These are phyloP conservation scores for Wickerhamomyces pijperi DNA, from an alignment of 805 yeast genomes.

Conservation along the genomic window DNA sequence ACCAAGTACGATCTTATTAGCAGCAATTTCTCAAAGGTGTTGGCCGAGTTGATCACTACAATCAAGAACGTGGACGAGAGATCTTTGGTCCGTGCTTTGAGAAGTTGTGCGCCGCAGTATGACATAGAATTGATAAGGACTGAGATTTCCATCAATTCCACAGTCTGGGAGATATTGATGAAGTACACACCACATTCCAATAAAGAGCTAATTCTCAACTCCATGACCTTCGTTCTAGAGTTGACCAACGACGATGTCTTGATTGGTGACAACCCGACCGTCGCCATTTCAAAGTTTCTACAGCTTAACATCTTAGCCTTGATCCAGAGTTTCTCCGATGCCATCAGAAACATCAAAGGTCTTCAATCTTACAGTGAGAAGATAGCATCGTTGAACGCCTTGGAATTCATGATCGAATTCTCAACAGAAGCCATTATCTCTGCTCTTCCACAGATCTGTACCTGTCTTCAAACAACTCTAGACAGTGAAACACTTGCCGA, in stretches of 20 bases:
- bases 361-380: slow-evolving; percentile 64
- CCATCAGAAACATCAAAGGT: slow-evolving; percentile 64
- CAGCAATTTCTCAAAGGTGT: slow-evolving; percentile 36
- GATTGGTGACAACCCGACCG: no score
- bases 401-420: slow-evolving; percentile 51
- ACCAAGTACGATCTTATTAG: slow-evolving; percentile 36
- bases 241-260: no score
- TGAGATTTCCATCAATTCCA: slow-evolving; percentile 15
- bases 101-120: slow-evolving; percentile 40
- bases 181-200: slow-evolving; percentile 28
- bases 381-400: slow-evolving; percentile 59
- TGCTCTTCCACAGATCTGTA: slow-evolving; percentile 75
- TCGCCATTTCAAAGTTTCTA: slow-evolving; percentile 29
- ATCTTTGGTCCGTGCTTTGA: slow-evolving; percentile 40
- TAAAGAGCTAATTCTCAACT: slow-evolving; percentile 18
- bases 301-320: slow-evolving; percentile 60
- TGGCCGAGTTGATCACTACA: slow-evolving; percentile 48
- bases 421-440: slow-evolving; percentile 45
- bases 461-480: slow-evolving; percentile 73
- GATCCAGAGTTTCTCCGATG: slow-evolving; percentile 69
- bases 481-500: slow-evolving; percentile 50
- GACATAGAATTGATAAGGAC: slow-evolving; percentile 19
- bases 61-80: slow-evolving; percentile 35
- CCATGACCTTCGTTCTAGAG: slow-evolving; percentile 30
- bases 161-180: slow-evolving; percentile 33